A percentile compares a stretch with the other conserved stretches of the same genome.
phyloP scores from a whole-genome alignment of 2,329 filamentous ascomycete genomes.

The Colletotrichum caudatum region DNA sequence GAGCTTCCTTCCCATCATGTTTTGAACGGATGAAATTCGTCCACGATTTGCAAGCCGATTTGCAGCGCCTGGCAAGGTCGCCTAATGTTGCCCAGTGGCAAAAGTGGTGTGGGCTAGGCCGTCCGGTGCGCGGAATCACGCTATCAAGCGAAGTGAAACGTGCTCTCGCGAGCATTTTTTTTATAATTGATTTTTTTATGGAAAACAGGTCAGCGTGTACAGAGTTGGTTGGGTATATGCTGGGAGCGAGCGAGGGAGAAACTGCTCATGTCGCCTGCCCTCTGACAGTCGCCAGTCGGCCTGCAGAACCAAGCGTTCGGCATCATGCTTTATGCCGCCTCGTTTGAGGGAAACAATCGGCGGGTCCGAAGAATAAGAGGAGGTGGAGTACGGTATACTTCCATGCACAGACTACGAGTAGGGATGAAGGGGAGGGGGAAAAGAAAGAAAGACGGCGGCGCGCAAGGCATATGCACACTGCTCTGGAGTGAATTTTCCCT shows the following conservation, averaged over 20 bases:
- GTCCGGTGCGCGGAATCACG: constrained; percentile 19
- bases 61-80: constrained; percentile 26
- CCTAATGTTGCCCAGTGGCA: constrained; percentile 29
- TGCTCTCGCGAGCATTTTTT: constrained; percentile 27
- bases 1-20: constrained; percentile 25
- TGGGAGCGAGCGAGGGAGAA: constrained; percentile 20
- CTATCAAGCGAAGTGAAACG: constrained; percentile 30
- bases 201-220: constrained; percentile 28
- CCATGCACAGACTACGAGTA: not conserved
- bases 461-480: constrained; percentile 21
- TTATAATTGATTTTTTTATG: constrained; percentile 7
- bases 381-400: not conserved
- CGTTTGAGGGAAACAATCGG: constrained; percentile 33
- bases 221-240: constrained; percentile 30
- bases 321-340: constrained; percentile 35
- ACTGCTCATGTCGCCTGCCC: constrained; percentile 31
- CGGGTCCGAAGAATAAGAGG: constrained; percentile 12
- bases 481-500: not conserved
- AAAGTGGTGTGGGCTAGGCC: not conserved
- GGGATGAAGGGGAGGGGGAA: too few relatives aligned
- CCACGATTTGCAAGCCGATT: constrained; percentile 14
- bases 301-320: not conserved
- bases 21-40: constrained; percentile 12
- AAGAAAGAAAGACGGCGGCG: too few relatives aligned
- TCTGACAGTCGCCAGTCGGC: not conserved